phyloP scores from a whole-genome alignment of 2,329 filamentous ascomycete species.

The Ophiostoma ips region DNA sequence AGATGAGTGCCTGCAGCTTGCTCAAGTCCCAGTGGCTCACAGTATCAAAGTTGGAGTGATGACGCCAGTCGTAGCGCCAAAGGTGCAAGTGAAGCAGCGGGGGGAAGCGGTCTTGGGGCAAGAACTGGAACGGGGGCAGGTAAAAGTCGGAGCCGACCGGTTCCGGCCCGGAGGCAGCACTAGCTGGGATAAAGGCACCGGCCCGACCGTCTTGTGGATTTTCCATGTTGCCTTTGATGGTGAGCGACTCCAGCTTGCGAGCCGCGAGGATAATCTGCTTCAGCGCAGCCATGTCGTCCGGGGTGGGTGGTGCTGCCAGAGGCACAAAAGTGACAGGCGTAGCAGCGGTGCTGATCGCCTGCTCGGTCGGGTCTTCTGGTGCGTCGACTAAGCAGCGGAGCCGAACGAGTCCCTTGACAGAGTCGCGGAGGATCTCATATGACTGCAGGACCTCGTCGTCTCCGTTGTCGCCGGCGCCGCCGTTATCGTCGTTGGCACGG shows the following conservation, averaged over 20 bases:
- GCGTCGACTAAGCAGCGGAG: not conserved
- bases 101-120: conserved; percentile 27
- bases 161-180: conserved; percentile 25
- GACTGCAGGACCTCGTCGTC: not conserved
- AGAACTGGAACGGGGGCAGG: conserved; percentile 30
- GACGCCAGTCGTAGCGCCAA: conserved; percentile 34
- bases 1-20: conserved; percentile 25
- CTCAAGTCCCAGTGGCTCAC: conserved; percentile 33
- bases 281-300: conserved; percentile 1
- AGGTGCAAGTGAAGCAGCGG: conserved; percentile 27
- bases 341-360: not conserved
- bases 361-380: not conserved
- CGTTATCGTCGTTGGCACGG: no score
- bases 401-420: not conserved
- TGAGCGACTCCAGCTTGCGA: not conserved
- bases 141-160: conserved; percentile 15
- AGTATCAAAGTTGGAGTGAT: conserved; percentile 26
- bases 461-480: not conserved
- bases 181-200: conserved; percentile 19
- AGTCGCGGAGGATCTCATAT: not conserved
- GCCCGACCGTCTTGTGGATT: conserved; percentile 15
- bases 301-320: not conserved
- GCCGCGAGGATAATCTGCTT: conserved; percentile 1
- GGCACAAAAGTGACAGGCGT: not conserved
- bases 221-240: not conserved